Conservation (phyloP, 2,329 filamentous ascomycete species). For the Scedosporium minutisporum region DNA sequence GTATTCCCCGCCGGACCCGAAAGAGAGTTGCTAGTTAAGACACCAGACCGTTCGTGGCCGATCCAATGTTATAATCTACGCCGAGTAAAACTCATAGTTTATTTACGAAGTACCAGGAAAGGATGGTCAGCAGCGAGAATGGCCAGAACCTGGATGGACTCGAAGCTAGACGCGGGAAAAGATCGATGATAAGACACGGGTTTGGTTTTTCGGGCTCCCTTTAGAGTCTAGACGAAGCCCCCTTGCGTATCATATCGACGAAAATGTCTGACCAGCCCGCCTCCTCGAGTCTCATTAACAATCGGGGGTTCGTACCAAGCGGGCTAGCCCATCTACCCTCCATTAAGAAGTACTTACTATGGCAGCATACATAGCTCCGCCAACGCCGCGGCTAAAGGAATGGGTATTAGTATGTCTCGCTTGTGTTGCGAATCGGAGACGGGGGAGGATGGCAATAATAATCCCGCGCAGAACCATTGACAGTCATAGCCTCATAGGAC, state of each 20-base stretch:
- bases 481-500: background rate
- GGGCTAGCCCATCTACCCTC: too few species aligned
- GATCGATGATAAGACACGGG: too few species aligned
- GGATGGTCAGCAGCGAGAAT: background rate
- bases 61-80: too few species aligned
- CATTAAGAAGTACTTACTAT: too few species aligned
- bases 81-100: too few species aligned
- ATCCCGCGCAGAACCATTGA: background rate
- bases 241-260: too few species aligned
- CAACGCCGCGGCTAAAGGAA: background rate
- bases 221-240: too few species aligned
- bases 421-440: background rate
- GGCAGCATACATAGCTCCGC: background rate
- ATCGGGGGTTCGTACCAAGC: background rate
- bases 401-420: background rate
- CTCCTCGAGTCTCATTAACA: background rate
- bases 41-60: too few species aligned
- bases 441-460: background rate
- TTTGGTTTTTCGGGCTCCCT: too few species aligned
- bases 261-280: background rate
- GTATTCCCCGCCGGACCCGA: too few species aligned
- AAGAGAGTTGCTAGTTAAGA: too few species aligned
- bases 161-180: background rate
- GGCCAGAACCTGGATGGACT: background rate
- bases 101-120: too few species aligned